Base-by-base conservation (phyloP, 129 eudicot genomes). In the Logfia minima region DNA sequence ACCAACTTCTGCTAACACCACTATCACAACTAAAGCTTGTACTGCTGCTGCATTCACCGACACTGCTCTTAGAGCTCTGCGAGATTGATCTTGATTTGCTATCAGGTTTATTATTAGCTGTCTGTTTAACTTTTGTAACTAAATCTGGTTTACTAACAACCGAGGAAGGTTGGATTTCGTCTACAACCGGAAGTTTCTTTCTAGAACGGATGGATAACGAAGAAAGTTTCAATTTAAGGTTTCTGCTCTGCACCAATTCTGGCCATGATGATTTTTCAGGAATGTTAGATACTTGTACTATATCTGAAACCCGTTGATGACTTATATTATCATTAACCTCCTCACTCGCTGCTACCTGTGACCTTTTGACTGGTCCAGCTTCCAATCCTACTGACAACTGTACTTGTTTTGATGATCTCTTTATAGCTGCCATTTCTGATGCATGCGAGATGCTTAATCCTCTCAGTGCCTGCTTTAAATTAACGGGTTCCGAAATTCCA, bases 381-480 rank as follows among this genome's bases (percentile, higher is more conserved):
- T 88, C 90, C 6, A 86, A 77, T 24, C 74, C 22, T 53, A 79
- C 77, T 21, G 90, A 79, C 14, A 75, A 58, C 68, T 82, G 73
- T 75, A 84, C 32, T 29, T 82, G 79, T 76, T 87, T 92, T 64
- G 89, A 76, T 52, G 80, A 67, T 78, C 91, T 84, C 80, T 87
- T 92, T 75, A 83, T 80, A 28, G 96, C 96, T 80, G 98, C 98
- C 89, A 90, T 82, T 60, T 93, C 98, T 19, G 98, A 87, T 55
- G 98, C 98, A 69, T 93, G 97, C 67, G 97, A 90, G 56, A 93
- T 90, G 87, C 90, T 88, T 78, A 93, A 87, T 72, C 98, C 96
- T 81, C 97, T 84, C 17, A 93, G 58, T n/a, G 98, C 98, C 81
- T 93, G 98, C 84, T 93, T 93, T 64, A 93, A 76, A 72, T 82